Base-by-base conservation (phyloP, 2,329 filamentous ascomycete genomes). In the Cucurbitaria berberidis region DNA sequence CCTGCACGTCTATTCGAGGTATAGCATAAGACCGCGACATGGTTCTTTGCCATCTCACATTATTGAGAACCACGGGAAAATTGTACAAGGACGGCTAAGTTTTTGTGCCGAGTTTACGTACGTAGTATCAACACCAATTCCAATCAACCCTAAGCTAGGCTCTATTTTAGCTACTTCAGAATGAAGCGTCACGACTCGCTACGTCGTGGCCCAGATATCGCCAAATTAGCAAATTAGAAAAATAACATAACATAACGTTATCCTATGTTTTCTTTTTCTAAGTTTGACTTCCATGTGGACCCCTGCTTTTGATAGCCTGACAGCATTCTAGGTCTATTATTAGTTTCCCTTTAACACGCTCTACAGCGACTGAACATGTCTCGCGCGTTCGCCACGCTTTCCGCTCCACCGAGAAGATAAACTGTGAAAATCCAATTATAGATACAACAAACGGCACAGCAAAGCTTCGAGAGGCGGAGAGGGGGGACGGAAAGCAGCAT, bases 321-420 rank as follows among this genome's bases (percentile, higher is more conserved):
- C 9, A 26, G 24, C 24, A 26, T 5, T 9, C 24, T 26, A 5
- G 24, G 24, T 26, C 24, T 9, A 5, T n/a, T n/a, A n/a, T n/a
- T n/a, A n/a, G n/a, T 16, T 8, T 13, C 9, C 8, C 5, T 16
- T 34, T 8, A 41, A 21, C 27, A 8, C 26, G 21, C 34, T 30
- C 36, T 27, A 21, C 32, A 22, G n/a, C 15, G 21, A 19, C 34
- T 32, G 15, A 34, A 39, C 24, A 13, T 53, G 40, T 32, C 45
- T 45, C 45, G 11, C 55, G 55, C n/a, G 34, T 58, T 27, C 51
- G 51, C 42, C 45, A 45, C 48, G 55, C 55, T 10, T 49, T 58
- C 26, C 55, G 55, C 44, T 43, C 55, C n/a, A 51, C 55, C 3
- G 55, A 48, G 6, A 53, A 58, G 13, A 52, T 58, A 18, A 58